Evolutionary conservation across 1,284 basidiomycete genomes (phyloP).

Genomic region (Cutaneotrichosporon dermatis): DNA sequence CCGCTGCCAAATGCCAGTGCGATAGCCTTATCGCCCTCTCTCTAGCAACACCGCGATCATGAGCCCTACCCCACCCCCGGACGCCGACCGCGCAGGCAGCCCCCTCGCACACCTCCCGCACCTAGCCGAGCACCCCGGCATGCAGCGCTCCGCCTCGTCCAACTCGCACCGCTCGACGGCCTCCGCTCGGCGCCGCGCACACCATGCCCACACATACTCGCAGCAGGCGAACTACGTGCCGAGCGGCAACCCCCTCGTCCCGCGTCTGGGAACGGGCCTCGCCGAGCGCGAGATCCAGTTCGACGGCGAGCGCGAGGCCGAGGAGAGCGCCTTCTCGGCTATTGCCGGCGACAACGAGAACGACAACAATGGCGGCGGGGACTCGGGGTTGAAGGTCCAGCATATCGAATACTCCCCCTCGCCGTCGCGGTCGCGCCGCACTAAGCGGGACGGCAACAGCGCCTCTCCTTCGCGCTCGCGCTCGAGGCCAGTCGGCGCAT

Average conservation of each 20-base stretch:
- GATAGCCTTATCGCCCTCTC: too few species aligned
- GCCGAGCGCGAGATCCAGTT: conserved; percentile 2
- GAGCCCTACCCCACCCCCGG: too few species aligned
- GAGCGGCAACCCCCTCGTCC: not conserved
- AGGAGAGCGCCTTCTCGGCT: not conserved
- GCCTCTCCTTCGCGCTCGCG: not conserved
- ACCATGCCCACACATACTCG: not conserved
- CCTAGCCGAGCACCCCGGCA: too few species aligned
- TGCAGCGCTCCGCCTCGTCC: not conserved
- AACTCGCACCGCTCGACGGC: not conserved
- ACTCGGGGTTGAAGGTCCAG: not conserved
- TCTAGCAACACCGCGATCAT: too few species aligned
- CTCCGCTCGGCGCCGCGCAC: conserved; percentile 12
- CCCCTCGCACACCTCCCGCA: too few species aligned
- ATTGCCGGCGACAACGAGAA: not conserved
- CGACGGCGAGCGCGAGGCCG: not conserved
- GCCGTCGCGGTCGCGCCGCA: not conserved
- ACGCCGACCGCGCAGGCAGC: too few species aligned
- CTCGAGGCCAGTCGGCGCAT: not conserved
- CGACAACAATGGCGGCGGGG: not conserved
- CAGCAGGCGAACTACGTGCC: conserved; percentile 34
- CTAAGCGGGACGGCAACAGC: too few species aligned
- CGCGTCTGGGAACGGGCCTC: not conserved
- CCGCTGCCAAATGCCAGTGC: too few species aligned
- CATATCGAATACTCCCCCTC: not conserved